These are phyloP conservation scores for Physcomitrellopsis africana DNA, from an alignment of 225 moss, liverwort and hornwort species.

Conservation along the genomic window DNA sequence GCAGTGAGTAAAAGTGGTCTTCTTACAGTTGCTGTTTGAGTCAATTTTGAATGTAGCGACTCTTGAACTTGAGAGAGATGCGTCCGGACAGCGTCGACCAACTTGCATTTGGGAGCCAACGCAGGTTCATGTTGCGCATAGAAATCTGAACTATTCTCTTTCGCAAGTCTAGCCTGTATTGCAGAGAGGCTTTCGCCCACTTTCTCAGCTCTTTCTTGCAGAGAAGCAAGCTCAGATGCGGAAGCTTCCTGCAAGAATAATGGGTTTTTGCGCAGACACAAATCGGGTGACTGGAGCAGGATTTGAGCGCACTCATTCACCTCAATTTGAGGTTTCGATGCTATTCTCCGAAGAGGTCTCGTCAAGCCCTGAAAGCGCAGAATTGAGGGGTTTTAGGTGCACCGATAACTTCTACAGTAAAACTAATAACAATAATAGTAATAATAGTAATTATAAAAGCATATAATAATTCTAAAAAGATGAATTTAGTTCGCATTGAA, in stretches of 20 bases:
- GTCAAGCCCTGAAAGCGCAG: slow-evolving; percentile 42
- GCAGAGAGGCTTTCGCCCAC: slow-evolving; percentile 41
- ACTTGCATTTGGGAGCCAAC: slow-evolving; percentile 42
- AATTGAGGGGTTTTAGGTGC: not conserved
- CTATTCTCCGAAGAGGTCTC: slow-evolving; percentile 20
- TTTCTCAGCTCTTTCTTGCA: slow-evolving; percentile 48
- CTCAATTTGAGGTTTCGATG: slow-evolving; percentile 28
- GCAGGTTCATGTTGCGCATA: slow-evolving; percentile 30
- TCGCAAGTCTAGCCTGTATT: slow-evolving; percentile 42
- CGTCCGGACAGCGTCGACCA: slow-evolving; percentile 46
- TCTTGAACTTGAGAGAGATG: slow-evolving; percentile 57
- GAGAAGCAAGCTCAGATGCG: slow-evolving; percentile 39
- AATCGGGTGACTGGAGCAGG: slow-evolving; percentile 21
- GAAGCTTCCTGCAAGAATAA: slow-evolving; percentile 44
- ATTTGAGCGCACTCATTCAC: slow-evolving; percentile 8
- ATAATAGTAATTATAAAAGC: too few relatives aligned
- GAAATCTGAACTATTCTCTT: slow-evolving; percentile 25
- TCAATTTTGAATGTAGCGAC: slow-evolving; percentile 37
- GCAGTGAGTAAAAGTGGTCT: slow-evolving; percentile 20
- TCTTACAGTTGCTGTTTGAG: slow-evolving; percentile 19
- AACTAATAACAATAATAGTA: too few relatives aligned
- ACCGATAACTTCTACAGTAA: not conserved
- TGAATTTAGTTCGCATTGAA: not conserved
- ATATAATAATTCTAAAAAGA: too few relatives aligned
- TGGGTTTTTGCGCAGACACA: slow-evolving; percentile 51